phyloP scores from a whole-genome alignment of 2,329 filamentous ascomycete species.

The Lachnellula hyalina region DNA sequence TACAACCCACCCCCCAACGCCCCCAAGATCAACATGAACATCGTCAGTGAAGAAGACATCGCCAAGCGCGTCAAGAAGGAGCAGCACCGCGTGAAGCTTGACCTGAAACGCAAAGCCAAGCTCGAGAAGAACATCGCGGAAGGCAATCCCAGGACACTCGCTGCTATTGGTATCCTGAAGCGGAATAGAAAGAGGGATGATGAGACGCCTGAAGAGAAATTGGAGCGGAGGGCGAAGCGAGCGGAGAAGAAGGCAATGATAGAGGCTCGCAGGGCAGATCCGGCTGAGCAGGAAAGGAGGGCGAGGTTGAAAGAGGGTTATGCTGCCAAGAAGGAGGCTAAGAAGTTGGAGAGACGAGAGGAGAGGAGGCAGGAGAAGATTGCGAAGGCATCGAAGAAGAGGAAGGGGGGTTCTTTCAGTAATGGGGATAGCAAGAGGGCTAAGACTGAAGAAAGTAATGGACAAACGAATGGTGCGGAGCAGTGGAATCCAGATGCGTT shows the following conservation, averaged over 20 bases:
- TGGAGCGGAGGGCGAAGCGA: neutral
- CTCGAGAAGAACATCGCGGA: neutral
- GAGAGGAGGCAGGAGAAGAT: neutral
- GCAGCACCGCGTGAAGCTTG: neutral
- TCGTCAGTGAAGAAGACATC: neutral
- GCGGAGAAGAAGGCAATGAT: slow-evolving; percentile 1
- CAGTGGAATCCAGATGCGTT: slow-evolving; percentile 24
- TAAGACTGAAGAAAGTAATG: neutral
- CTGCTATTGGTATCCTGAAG: neutral
- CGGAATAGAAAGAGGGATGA: neutral
- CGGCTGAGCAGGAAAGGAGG: neutral
- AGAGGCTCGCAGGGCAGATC: slow-evolving; percentile 3
- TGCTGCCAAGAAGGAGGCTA: neutral
- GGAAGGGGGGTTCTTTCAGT: slow-evolving; percentile 4
- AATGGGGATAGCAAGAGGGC: slow-evolving; percentile 7
- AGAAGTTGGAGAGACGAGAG: neutral
- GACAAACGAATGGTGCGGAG: neutral
- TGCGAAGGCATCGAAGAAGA: slow-evolving; percentile 6
- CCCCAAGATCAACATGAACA: neutral
- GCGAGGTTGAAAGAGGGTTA: neutral
- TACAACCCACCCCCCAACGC: neutral
- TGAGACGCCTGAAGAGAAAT: neutral
- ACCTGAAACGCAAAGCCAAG: neutral
- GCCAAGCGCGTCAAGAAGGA: neutral
- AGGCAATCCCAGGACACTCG: neutral